Evolutionary conservation across 306 rosid species (phyloP).

Genomic region (Pterocarpus santalinus): DNA sequence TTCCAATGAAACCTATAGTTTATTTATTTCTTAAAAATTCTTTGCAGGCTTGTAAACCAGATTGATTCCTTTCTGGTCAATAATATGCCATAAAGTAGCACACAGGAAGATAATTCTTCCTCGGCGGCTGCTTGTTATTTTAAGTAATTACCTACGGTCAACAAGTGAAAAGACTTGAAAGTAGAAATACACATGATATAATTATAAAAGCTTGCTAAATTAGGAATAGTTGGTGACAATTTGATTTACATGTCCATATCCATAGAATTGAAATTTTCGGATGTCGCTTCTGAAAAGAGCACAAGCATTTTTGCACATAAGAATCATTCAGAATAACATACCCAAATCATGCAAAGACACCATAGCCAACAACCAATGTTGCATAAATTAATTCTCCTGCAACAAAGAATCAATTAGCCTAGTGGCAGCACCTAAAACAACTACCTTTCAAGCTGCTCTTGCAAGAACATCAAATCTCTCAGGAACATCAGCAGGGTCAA

Average conservation of each 20-base stretch:
- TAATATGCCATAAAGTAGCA: no score
- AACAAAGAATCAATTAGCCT: neutral
- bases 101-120: neutral
- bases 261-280: neutral
- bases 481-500: conserved; percentile 63
- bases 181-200: neutral
- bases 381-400: neutral
- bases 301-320: neutral
- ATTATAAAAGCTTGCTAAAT: neutral
- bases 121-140: no score
- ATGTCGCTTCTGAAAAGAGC: conserved; percentile 32
- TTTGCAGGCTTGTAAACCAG: neutral
- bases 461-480: conserved; percentile 64
- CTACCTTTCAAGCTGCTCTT: conserved; percentile 69
- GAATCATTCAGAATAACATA: neutral
- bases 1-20: neutral
- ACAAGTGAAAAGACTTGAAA: neutral
- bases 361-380: neutral
- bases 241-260: conserved; percentile 7
- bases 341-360: conserved; percentile 20
- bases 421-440: conserved; percentile 23
- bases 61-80: neutral
- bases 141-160: neutral
- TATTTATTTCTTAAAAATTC: neutral
- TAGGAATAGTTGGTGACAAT: neutral